A percentile compares a stretch with the other conserved stretches of the same genome.
Evolutionary conservation across 768 basidiomycete species (phyloP).

Genomic region (Suillus lakei): DNA sequence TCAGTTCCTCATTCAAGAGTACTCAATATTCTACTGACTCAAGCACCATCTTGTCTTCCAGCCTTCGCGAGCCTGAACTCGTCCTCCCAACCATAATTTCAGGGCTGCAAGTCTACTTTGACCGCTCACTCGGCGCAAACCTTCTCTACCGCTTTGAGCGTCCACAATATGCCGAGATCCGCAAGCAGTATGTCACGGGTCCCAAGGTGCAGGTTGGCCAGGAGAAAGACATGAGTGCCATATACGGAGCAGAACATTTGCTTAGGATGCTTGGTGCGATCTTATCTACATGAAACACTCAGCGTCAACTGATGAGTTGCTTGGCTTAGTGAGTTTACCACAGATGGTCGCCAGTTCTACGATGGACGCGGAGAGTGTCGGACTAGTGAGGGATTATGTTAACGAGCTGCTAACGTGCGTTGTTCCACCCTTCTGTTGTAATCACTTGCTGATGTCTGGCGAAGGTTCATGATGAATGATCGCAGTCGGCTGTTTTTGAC

Average conservation of each 20-base stretch:
- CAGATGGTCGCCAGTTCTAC: constrained; percentile 87
- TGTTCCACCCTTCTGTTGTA: not conserved
- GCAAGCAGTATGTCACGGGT: constrained; percentile 75
- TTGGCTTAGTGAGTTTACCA: constrained; percentile 81
- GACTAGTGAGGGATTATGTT: constrained; percentile 84
- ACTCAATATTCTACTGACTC: not conserved
- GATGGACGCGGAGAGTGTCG: constrained; percentile 89
- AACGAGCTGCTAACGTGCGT: constrained; percentile 84
- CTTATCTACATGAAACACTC: not conserved
- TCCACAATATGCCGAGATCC: constrained; percentile 85
- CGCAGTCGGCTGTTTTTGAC: constrained; percentile 72
- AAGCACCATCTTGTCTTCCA: constrained; percentile 28
- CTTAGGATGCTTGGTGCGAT: constrained; percentile 86
- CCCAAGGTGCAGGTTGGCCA: constrained; percentile 66
- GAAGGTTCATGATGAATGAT: constrained; percentile 81
- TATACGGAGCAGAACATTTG: constrained; percentile 96
- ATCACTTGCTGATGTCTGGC: not conserved
- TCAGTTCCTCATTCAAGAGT: constrained; percentile 31
- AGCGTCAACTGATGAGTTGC: constrained; percentile 14
- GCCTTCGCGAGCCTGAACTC: constrained; percentile 69
- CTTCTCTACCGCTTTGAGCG: constrained; percentile 95
- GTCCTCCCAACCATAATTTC: constrained; percentile 82
- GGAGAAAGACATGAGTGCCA: constrained; percentile 85
- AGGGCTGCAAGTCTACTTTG: constrained; percentile 91
- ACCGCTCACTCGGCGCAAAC: constrained; percentile 87